Evolutionary conservation across 345 rosid genomes (phyloP).

Genomic region (Moricandia arvensis): DNA sequence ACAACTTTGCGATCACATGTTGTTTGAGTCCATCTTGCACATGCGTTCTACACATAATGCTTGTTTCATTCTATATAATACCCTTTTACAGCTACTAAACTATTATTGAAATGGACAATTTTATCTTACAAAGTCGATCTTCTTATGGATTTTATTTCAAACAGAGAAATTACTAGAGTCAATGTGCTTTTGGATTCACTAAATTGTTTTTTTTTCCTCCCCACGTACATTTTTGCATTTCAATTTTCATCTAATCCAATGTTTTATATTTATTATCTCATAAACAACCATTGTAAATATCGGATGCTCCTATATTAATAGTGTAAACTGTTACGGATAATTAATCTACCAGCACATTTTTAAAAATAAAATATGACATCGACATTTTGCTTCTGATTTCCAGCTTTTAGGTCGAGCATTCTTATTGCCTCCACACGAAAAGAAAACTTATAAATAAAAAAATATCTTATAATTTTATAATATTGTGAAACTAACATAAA

Average conservation of each 20-base stretch:
- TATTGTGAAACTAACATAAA: too few species aligned
- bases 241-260: not conserved
- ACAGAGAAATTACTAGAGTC: not conserved
- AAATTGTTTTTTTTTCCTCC: not conserved
- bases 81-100: not conserved
- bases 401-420: too few species aligned
- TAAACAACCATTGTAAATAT: too few species aligned
- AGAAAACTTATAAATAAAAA: too few species aligned
- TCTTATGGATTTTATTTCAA: not conserved
- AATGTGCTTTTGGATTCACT: not conserved
- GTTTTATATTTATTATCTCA: not conserved
- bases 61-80: not conserved
- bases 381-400: too few species aligned
- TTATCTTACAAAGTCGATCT: not conserved
- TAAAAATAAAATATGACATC: too few species aligned
- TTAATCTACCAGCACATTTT: too few species aligned
- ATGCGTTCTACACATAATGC: conserved; percentile 4
- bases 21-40: conserved; percentile 6
- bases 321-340: too few species aligned
- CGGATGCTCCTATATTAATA: too few species aligned
- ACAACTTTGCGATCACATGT: conserved; percentile 26
- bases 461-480: too few species aligned
- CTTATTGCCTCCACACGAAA: too few species aligned
- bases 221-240: not conserved
- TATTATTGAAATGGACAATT: conserved; percentile 12